Percentiles rank a stretch among this genome's conserved stretches.
Evolutionary conservation across 208 protist genomes (phyloP).

Genomic region (Leptomonas pyrrhocoris): DNA sequence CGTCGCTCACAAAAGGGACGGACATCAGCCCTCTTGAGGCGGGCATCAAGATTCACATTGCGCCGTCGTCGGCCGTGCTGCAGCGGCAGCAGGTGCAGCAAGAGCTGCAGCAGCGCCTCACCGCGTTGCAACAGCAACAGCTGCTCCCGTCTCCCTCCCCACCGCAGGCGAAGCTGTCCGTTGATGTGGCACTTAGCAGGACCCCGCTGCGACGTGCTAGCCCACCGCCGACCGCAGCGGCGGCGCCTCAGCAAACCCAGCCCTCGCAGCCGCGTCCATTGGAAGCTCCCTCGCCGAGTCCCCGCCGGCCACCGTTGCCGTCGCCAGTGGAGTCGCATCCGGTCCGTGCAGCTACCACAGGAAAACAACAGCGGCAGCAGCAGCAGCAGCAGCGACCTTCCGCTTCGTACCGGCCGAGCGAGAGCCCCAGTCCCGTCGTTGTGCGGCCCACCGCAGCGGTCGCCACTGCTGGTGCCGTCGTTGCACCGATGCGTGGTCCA

Average conservation of each 20-base stretch:
- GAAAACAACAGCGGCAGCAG: background rate
- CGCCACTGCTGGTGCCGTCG: background rate
- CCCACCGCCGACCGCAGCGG: background rate
- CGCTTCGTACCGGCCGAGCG: background rate
- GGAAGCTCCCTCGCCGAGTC: slow-evolving; percentile 23
- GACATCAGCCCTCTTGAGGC: slow-evolving; percentile 81
- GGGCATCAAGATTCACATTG: slow-evolving; percentile 89
- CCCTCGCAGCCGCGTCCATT: background rate
- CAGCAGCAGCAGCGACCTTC: background rate
- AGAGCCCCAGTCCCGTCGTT: background rate
- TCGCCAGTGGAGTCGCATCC: background rate
- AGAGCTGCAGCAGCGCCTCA: slow-evolving; percentile 29
- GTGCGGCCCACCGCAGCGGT: background rate
- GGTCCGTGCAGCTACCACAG: no score
- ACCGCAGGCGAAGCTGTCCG: background rate
- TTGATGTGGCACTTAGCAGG: background rate
- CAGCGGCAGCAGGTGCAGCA: slow-evolving; percentile 49
- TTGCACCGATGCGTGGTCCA: background rate
- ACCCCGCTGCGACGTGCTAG: background rate
- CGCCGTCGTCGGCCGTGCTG: slow-evolving; percentile 65
- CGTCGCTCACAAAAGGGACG: slow-evolving; percentile 81
- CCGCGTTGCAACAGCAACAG: slow-evolving; percentile 26
- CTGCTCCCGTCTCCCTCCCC: background rate
- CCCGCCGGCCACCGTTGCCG: slow-evolving; percentile 15
- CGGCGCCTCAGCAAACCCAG: background rate